phyloP scores from a whole-genome alignment of 2,329 filamentous ascomycete species.

The Herpotrichia juniperi region DNA sequence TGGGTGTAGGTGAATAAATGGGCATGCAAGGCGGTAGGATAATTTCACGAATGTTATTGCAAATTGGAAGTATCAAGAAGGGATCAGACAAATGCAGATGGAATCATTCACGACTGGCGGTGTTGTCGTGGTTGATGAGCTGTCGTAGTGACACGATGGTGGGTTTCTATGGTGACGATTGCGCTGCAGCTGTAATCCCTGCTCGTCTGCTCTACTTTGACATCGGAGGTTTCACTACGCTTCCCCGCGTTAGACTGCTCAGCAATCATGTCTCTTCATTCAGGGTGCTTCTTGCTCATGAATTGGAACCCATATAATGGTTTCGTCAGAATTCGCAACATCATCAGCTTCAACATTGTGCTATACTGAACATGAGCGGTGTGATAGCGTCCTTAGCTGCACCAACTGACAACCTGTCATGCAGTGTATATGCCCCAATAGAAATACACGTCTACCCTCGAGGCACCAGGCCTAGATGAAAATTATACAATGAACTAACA shows the following conservation, averaged over 20 bases:
- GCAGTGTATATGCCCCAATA: not conserved
- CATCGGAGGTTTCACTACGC: not conserved
- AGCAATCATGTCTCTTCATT: not conserved
- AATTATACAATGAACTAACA: not conserved
- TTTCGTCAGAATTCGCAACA: no score
- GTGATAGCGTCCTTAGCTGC: slow-evolving; percentile 6
- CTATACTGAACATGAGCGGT: slow-evolving; percentile 15
- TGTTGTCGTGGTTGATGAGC: slow-evolving; percentile 32
- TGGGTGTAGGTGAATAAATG: slow-evolving; percentile 2
- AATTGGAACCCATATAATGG: no score
- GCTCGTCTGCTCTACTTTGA: slow-evolving; percentile 10
- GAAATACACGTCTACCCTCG: not conserved
- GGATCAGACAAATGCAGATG: not conserved
- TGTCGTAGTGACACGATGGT: slow-evolving; percentile 29
- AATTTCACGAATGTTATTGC: not conserved
- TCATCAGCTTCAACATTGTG: not conserved
- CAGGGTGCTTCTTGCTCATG: not conserved
- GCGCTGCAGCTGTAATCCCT: slow-evolving; percentile 24
- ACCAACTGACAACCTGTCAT: slow-evolving; percentile 2
- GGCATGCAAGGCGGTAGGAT: not conserved
- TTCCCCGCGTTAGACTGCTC: no score
- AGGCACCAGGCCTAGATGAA: not conserved
- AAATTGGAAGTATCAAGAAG: not conserved
- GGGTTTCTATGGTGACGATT: slow-evolving; percentile 28
- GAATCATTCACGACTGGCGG: slow-evolving; percentile 27